A percentile compares a stretch with the other conserved stretches of the same genome.
phyloP scores from a whole-genome alignment of 495 filamentous ascomycete species.

The Hypoxylon fragiforme region DNA sequence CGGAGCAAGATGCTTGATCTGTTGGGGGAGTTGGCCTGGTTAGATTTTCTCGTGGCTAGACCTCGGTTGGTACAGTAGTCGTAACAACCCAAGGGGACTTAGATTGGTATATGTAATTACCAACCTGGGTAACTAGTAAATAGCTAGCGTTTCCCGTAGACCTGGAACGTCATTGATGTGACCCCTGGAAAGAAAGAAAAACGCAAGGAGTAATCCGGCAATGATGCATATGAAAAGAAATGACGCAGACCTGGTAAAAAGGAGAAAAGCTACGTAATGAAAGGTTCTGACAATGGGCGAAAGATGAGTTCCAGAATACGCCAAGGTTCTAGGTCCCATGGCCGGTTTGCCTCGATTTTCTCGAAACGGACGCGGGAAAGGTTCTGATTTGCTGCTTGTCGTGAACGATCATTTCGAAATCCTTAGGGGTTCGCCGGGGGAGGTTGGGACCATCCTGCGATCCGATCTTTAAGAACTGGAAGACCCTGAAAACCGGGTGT shows the following conservation, averaged over 20 bases:
- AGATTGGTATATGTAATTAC: slow-evolving; percentile 20
- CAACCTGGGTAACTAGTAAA: too few species aligned
- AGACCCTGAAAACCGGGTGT: slow-evolving; percentile 26
- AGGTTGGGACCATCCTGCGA: slow-evolving; percentile 30
- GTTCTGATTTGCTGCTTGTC: slow-evolving; percentile 24
- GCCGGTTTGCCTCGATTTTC: slow-evolving; percentile 31
- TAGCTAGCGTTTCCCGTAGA: neutral
- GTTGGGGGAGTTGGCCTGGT: slow-evolving; percentile 18
- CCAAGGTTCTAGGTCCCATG: slow-evolving; percentile 34
- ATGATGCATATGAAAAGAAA: slow-evolving; percentile 32
- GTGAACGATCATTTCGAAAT: slow-evolving; percentile 35
- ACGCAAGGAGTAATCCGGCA: slow-evolving; percentile 11
- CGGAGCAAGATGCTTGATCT: slow-evolving; percentile 23
- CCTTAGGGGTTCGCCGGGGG: slow-evolving; percentile 26
- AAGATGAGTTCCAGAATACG: slow-evolving; percentile 36
- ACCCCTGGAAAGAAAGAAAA: slow-evolving; percentile 15
- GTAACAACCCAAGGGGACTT: slow-evolving; percentile 21
- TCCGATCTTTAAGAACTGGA: slow-evolving; percentile 27
- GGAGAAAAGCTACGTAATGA: slow-evolving; percentile 32
- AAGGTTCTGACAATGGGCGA: slow-evolving; percentile 16
- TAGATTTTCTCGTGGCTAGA: slow-evolving; percentile 12
- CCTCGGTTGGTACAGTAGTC: too few species aligned
- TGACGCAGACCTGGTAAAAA: slow-evolving; percentile 32
- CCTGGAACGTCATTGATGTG: slow-evolving; percentile 30
- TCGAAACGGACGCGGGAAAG: slow-evolving; percentile 25